These are phyloP conservation scores for Alloteropsis semialata DNA, from an alignment of 176 grass and related monocot genomes.

Conservation along the genomic window DNA sequence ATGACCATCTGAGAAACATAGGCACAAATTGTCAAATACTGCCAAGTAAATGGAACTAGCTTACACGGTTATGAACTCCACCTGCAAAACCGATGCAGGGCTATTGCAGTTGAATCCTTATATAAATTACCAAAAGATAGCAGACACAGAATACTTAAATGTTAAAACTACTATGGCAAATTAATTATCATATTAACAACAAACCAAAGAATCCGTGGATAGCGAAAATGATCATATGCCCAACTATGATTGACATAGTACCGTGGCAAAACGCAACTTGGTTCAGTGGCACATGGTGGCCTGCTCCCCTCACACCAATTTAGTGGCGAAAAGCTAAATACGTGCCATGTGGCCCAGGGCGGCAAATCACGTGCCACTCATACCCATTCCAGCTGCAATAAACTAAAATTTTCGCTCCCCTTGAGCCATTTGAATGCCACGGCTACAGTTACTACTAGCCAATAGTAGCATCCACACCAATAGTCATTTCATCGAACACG, in stretches of 20 bases:
- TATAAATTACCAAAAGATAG: neutral
- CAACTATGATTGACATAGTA: neutral
- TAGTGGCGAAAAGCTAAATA: no score
- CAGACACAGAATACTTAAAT: neutral
- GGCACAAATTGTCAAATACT: neutral
- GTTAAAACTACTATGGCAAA: neutral
- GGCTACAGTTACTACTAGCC: neutral
- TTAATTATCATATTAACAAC: neutral
- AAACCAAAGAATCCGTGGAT: neutral
- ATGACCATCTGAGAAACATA: neutral
- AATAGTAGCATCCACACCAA: neutral
- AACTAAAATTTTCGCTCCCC: no score
- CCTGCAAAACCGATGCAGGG: neutral
- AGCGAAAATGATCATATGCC: neutral
- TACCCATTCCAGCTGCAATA: no score
- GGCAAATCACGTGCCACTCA: no score
- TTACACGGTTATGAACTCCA: neutral
- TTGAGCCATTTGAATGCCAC: neutral
- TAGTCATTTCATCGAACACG: slow-evolving; percentile 18
- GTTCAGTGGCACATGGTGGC: no score
- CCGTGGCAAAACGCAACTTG: neutral
- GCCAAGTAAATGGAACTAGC: neutral
- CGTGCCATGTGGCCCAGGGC: no score
- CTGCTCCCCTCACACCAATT: neutral
- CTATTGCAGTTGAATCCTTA: neutral